Evolutionary conservation across 208 protist species (phyloP).

Genomic region (Angomonas desouzai): DNA sequence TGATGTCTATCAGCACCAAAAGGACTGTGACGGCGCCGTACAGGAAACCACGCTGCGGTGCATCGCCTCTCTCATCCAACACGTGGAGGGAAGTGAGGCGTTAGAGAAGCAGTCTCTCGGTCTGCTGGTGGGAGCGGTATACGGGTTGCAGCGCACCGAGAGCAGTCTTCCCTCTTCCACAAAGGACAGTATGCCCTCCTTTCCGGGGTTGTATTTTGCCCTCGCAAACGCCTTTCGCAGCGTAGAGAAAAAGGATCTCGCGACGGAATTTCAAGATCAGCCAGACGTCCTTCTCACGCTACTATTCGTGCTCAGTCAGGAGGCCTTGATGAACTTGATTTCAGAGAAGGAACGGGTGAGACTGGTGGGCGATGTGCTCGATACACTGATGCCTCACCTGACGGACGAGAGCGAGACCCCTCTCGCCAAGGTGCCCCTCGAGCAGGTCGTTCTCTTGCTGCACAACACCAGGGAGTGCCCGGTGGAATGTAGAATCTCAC

Average conservation of each 20-base stretch:
- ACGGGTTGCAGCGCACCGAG: neutral
- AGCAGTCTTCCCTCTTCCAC: neutral
- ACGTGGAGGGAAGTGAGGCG: slow-evolving; percentile 33
- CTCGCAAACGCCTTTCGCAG: neutral
- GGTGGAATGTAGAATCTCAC: slow-evolving; percentile 13
- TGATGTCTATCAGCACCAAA: slow-evolving; percentile 41
- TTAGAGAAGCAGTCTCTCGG: slow-evolving; percentile 45
- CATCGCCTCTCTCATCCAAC: slow-evolving; percentile 21
- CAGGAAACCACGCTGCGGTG: slow-evolving; percentile 11
- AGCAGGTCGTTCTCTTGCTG: slow-evolving; percentile 27
- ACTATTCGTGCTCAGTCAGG: neutral
- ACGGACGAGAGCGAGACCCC: neutral
- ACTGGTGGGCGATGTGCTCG: neutral
- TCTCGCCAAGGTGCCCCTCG: neutral
- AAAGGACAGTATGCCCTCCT: neutral
- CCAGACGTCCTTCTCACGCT: neutral
- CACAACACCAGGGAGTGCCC: slow-evolving; percentile 28
- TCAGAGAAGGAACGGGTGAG: neutral
- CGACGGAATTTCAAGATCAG: neutral
- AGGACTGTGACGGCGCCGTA: neutral
- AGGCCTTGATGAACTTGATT: neutral
- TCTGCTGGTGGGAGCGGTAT: neutral
- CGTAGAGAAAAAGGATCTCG: neutral
- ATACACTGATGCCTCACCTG: neutral
- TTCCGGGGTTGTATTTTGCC: slow-evolving; percentile 2